These are phyloP conservation scores for Artemisia argyi DNA, from an alignment of 129 eudicot genomes.

Conservation along the genomic window DNA sequence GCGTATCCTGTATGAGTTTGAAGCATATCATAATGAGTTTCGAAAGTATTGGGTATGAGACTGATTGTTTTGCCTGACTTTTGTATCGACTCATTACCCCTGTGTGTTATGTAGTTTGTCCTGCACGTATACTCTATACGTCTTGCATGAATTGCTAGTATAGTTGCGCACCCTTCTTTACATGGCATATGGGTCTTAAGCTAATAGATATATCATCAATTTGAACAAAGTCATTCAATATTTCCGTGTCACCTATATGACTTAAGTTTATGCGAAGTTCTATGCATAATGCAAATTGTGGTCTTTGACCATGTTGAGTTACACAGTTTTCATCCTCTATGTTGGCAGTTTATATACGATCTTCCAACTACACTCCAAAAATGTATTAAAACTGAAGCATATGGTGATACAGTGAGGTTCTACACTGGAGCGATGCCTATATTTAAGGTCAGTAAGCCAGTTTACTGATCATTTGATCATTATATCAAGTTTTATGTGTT, in stretches of 20 bases:
- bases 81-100: not conserved
- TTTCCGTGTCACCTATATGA: not conserved
- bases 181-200: no score
- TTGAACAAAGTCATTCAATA: conserved; percentile 9
- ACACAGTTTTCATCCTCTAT: conserved; percentile 37
- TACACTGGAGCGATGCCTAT: conserved; percentile 98
- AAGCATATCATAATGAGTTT: no score
- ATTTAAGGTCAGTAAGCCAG: conserved; percentile 55
- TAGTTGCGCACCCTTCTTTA: no score
- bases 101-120: conserved; percentile 9
- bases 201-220: not conserved
- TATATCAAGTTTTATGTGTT: conserved; percentile 12
- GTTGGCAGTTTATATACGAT: conserved; percentile 93
- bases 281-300: conserved; percentile 29
- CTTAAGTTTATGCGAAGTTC: conserved; percentile 22
- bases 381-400: conserved; percentile 92
- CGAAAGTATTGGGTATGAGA: no score
- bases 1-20: not conserved
- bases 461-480: conserved; percentile 19
- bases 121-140: not conserved
- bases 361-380: conserved; percentile 89
- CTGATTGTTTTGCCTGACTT: conserved; percentile 5
- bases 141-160: not conserved
- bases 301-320: conserved; percentile 39
- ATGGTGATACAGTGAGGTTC: conserved; percentile 92